phyloP scores from a whole-genome alignment of 345 rosid genomes.

The Crucihimalaya himalaica region DNA sequence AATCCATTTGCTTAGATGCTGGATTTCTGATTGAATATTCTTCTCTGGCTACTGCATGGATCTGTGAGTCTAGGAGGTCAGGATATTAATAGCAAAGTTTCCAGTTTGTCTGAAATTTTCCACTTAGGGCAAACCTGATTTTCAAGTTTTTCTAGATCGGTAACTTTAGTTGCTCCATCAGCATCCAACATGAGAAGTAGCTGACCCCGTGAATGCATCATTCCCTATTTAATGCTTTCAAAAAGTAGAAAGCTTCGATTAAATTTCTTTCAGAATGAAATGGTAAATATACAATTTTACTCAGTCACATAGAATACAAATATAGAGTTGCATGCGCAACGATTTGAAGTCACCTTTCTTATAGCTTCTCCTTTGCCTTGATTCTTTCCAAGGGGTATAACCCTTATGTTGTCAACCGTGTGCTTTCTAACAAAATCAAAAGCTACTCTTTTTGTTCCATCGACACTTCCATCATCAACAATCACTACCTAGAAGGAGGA shows the following conservation, averaged over 20 bases:
- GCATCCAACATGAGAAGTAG: conserved; percentile 98
- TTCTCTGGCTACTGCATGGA: conserved; percentile 68
- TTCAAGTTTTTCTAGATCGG: conserved; percentile 94
- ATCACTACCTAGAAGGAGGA: conserved; percentile 64
- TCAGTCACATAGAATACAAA: not conserved
- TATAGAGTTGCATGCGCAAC: conserved; percentile 1
- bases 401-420: conserved; percentile 75
- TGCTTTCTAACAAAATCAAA: conserved; percentile 72
- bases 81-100: conserved; percentile 26
- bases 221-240: conserved; percentile 97
- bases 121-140: conserved; percentile 59
- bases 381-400: conserved; percentile 87
- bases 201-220: conserved; percentile 99
- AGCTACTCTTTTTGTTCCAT: conserved; percentile 84
- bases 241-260: conserved; percentile 64
- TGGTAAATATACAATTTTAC: conserved; percentile 5
- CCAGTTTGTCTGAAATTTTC: not conserved
- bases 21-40: conserved; percentile 55
- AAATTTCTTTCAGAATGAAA: conserved; percentile 32
- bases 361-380: conserved; percentile 99
- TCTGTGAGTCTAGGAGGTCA: conserved; percentile 59
- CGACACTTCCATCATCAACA: conserved; percentile 94
- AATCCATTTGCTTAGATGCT: conserved; percentile 41
- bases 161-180: conserved; percentile 98
- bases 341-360: conserved; percentile 80